Conservation (phyloP, 2,329 filamentous ascomycete genomes). For the Fusarium austroafricanum region DNA sequence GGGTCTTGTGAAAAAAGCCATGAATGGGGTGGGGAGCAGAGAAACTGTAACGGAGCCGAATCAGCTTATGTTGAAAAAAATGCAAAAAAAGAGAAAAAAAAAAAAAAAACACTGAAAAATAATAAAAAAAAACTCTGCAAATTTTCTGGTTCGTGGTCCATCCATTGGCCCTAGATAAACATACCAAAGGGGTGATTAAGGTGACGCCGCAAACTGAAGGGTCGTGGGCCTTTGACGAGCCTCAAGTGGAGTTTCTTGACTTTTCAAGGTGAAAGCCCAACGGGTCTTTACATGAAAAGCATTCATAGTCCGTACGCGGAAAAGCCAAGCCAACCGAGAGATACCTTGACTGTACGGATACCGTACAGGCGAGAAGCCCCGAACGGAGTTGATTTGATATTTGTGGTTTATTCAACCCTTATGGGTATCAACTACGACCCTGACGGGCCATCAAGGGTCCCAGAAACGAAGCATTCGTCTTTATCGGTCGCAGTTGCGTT, state of each 20-base stretch:
- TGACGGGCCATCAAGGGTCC: background rate
- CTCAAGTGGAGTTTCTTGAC: conserved; percentile 38
- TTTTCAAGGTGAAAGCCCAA: conserved; percentile 20
- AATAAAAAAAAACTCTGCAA: conserved; percentile 14
- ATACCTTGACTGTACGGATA: background rate
- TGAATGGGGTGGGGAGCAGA: background rate
- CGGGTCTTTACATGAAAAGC: conserved; percentile 23
- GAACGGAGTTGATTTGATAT: conserved; percentile 3
- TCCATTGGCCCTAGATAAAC: background rate
- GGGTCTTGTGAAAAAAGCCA: conserved; percentile 16
- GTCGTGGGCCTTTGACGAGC: conserved; percentile 34
- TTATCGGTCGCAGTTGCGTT: background rate
- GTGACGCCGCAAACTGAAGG: conserved; percentile 22
- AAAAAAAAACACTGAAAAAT: no score
- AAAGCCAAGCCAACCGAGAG: conserved; percentile 6
- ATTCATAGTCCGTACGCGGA: conserved; percentile 3
- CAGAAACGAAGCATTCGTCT: background rate
- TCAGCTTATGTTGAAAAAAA: conserved; percentile 13
- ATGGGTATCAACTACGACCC: conserved; percentile 5
- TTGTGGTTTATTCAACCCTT: conserved; percentile 2
- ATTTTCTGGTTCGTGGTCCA: conserved; percentile 4
- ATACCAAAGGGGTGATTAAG: background rate
- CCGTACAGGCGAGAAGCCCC: conserved; percentile 16
- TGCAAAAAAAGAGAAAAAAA: conserved; percentile 7
- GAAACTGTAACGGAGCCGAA: conserved; percentile 11